phyloP scores from a whole-genome alignment of 768 basidiomycete species.

The Pleurotus salmoneostramineus region DNA sequence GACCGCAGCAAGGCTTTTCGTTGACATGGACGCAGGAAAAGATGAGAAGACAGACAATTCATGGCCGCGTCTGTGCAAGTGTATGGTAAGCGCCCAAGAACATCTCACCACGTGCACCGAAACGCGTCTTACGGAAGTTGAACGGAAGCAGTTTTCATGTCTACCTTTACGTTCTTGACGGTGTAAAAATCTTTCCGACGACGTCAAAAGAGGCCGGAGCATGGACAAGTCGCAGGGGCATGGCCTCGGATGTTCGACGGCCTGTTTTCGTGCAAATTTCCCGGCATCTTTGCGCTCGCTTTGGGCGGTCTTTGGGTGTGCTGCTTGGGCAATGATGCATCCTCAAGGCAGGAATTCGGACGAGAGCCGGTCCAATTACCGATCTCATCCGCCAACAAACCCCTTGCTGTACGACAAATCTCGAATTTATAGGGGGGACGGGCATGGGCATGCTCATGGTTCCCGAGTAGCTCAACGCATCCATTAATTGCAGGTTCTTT shows the following conservation, averaged over 20 bases:
- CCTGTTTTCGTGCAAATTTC: no score
- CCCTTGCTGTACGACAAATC: not conserved
- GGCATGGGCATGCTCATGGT: not conserved
- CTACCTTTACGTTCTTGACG: no score
- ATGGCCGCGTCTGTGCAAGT: no score
- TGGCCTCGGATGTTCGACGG: not conserved
- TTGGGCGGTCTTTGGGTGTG: no score
- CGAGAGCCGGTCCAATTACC: not conserved
- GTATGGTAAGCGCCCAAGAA: not conserved
- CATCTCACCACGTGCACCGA: not conserved
- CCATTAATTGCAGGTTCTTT: not conserved
- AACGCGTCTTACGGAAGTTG: not conserved
- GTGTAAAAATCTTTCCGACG: not conserved
- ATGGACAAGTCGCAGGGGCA: not conserved
- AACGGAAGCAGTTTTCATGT: no score
- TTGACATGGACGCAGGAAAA: no score
- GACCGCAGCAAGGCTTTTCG: no score
- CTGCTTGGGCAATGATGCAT: not conserved
- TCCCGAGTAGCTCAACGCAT: not conserved
- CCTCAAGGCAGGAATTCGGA: not conserved
- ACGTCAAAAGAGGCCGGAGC: not conserved
- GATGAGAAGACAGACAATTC: no score
- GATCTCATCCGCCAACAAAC: not conserved
- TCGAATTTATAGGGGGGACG: not conserved
- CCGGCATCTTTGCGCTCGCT: no score